Evolutionary conservation across 345 rosid genomes (phyloP), one percentile per base, ranked within the genome.

Genomic region (Litchi chinensis): DNA sequence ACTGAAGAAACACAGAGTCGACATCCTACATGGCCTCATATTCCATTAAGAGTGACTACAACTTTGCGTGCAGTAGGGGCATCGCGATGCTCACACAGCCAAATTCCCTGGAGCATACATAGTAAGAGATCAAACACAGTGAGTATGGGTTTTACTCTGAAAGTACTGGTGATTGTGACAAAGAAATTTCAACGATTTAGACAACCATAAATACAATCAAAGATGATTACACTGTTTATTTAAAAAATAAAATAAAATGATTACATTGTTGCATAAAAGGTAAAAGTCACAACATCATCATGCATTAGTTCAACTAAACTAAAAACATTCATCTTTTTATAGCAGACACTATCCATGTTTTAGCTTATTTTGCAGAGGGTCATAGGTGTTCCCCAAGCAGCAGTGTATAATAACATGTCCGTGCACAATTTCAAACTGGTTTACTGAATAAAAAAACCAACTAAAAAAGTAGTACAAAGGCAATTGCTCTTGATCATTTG

Each of bases 21-120:
- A 8, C 43, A 41, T 52, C 24, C 22, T 43, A 44, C 22, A 63
- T 16, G 10, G 8, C 68, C 64, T 86, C 68, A 89, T 76, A 86
- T 91, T 69, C 99, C 98, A 78, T 92, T 95, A 62, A 95, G 91
- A 56, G 98, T 95, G 69, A 95, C 89, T 64, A 93, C 96, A 83
- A 95, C 90, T 76, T 83, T 92, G 56, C 99, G 91, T 11, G 96
- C 83, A 44, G 97, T 90, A 32, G 96, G 93, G 46, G 82, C 87
- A 77, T 95, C 97, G 5, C 99, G 97, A 62, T 95, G 99, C 86
- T 95, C 99, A 56, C 99, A 92, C 9, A 93, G 93, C 99, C 98
- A 93, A 84, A 95, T 92, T 68, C 98, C 98, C 98, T 95, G 86
- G 80, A 84, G 73, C 75, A 84, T 8, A 60, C 24, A 57, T 57